Evolutionary conservation across 1,284 basidiomycete species (phyloP), one percentile per base, ranked within the genome.

Genomic region (Irpex rosettiformis): DNA sequence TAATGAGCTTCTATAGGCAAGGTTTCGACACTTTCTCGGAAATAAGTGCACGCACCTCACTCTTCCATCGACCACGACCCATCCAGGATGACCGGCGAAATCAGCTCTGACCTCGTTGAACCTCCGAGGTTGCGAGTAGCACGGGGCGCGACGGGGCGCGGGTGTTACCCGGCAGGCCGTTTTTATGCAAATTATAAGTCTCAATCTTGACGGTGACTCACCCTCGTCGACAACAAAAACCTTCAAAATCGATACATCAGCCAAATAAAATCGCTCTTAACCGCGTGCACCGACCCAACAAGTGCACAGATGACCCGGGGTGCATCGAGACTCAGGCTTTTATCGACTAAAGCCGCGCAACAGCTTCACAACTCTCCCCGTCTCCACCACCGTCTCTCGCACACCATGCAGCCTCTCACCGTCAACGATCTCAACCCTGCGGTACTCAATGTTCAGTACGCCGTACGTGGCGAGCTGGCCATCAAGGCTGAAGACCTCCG

Each of bases 391-490:
- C 33, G 33, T 40, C 54, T 47, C 45, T 45, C 62, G 51, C 60
- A 52, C 61, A 67, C 27, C 47, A 81, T 91, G 88, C 80, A 78
- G 62, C 75, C 77, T 29, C 80, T 91, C 64, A 81, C 85, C 45
- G 62, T 80, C 61, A 78, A 84, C 62, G 77, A 80, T 47, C 81
- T 93, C 75, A 99, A 98, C 77, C 93, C 91, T 1, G 80, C 89
- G 61, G 83, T 98, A 57, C 81, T 87, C 68, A 86, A 93, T 54
- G 96, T 97, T 60, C 86, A 98, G 74, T 99, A 99, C 72, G 96
- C 96, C 60, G 97, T 99, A 29, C 92, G 96, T 59, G 96, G 97
- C 58, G 95, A 96, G 75, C 88, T 99, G 64, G 95, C 96, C 13
- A 92, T 95, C 78, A 93, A 90, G 71, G 95, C 96, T 2, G 95